Percentiles rank a stretch among this genome's conserved stretches.
Evolutionary conservation across 2,329 filamentous ascomycete genomes (phyloP).

Genomic region (Chlorencoelia australis): DNA sequence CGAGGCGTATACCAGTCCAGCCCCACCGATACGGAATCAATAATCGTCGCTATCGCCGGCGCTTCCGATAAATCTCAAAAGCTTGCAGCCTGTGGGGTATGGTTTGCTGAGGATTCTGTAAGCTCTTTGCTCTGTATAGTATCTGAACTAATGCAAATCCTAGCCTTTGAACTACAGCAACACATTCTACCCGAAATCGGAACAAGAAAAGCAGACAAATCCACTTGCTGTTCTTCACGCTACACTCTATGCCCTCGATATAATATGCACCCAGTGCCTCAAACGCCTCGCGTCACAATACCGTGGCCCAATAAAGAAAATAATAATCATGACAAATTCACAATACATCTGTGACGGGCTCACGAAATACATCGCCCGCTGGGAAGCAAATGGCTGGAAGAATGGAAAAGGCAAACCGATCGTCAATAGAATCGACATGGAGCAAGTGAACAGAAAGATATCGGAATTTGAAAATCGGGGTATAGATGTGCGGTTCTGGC

Average conservation of each 20-base stretch:
- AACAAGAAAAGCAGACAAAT: neutral
- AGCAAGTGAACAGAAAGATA: neutral
- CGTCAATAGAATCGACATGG: neutral
- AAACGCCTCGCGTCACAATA: neutral
- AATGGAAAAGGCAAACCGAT: neutral
- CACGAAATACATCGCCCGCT: neutral
- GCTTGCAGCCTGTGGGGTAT: too few relatives aligned
- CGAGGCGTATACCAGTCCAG: too few relatives aligned
- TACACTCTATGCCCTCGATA: neutral
- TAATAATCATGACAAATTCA: neutral
- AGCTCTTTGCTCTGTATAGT: too few relatives aligned
- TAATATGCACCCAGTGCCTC: neutral
- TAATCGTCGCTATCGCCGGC: too few relatives aligned
- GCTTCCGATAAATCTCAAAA: too few relatives aligned
- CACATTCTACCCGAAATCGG: neutral
- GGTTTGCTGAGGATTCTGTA: too few relatives aligned
- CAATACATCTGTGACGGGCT: neutral
- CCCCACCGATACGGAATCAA: too few relatives aligned
- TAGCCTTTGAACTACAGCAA: neutral
- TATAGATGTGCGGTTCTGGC: neutral
- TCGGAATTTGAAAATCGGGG: neutral
- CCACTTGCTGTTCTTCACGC: neutral
- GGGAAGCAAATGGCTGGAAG: neutral
- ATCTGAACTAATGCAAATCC: too few relatives aligned
- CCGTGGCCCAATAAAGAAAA: rapidly evolving